A percentile compares a stretch with the other conserved stretches of the same genome.
Conservation (phyloP, 129 eudicot genomes). For the Glebionis coronaria region DNA sequence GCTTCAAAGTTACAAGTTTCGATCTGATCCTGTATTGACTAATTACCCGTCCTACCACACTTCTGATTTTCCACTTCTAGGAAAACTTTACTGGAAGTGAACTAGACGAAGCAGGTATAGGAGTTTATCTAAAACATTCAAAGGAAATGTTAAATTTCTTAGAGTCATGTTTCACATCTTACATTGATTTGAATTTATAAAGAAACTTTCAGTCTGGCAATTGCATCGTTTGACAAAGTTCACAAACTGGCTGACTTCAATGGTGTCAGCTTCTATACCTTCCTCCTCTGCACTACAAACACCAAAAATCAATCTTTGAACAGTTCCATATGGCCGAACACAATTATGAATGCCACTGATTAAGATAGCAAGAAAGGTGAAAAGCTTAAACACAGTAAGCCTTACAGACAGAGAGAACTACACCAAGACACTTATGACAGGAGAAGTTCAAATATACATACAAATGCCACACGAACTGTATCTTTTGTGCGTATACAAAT, state of each 20-base stretch:
- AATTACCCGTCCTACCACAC: neutral
- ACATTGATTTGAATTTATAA: conserved; percentile 83
- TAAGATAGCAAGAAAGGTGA: conserved; percentile 1
- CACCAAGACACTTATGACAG: too few relatives aligned
- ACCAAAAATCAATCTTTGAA: conserved; percentile 25
- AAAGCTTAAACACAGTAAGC: neutral
- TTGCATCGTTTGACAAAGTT: conserved; percentile 74
- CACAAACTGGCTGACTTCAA: conserved; percentile 62
- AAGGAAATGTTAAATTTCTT: neutral
- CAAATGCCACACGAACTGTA: too few relatives aligned
- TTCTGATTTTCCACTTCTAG: neutral
- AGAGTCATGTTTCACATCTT: conserved; percentile 31
- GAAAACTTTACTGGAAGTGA: neutral
- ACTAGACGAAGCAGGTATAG: neutral
- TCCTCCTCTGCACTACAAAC: conserved; percentile 84
- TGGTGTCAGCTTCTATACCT: conserved; percentile 75
- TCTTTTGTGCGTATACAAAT: too few relatives aligned
- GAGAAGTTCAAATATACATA: too few relatives aligned
- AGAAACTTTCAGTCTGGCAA: conserved; percentile 72
- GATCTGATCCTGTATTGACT: neutral
- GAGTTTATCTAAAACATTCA: neutral
- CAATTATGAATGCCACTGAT: conserved; percentile 1
- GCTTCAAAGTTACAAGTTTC: neutral
- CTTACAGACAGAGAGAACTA: too few relatives aligned
- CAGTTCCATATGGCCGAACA: conserved; percentile 6